Base-by-base conservation (phyloP, 805 yeast genomes). In the Yamadazyma kitorensis region DNA sequence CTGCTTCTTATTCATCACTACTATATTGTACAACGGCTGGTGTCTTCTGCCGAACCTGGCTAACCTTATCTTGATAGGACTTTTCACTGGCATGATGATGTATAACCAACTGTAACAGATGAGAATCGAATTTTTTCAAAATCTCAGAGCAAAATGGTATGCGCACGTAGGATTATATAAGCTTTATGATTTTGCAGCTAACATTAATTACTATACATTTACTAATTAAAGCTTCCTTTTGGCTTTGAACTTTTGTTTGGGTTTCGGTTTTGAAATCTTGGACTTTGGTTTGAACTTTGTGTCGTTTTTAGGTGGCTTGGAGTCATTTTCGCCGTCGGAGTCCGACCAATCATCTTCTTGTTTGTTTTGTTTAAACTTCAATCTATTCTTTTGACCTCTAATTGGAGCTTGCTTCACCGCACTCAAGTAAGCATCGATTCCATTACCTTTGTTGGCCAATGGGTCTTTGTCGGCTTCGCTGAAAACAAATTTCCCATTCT, bases 401-500 rank as follows among this genome's bases (percentile, higher is more conserved):
- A 88, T 79, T 19, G 98, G 98, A 16, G 93, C 97, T 49, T 83
- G 85, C 57, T 78, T 82, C 16, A 93, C 87, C 5, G 98, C 98
- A 43, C 88, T 96, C 45, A 88, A 76, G 57, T 93, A 93, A 0
- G 97, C 98, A 54, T 85, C 85, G 45, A 91, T 76, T 12, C 96
- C 95, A 29, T 69, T 55, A 4, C 59, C 59, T 36, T 67, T 63
- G 17, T 61, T 59, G 16, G 54, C 53, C 46, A 65, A 52, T n/a
- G 61, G 61, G 49, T 77, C 82, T 27, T 70, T 71, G 11, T 59
- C 67, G 23, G 59, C 59, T 33, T 80, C 87, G 37, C 62, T 69
- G 49, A 87, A 74, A 36, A 86, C 75, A 36, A 85, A 56, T 55
- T 80, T 82, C 19, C 95, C 96, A 40, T 78, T 70, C 47, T 68